phyloP scores from a whole-genome alignment of 345 rosid species.

The Populus euphratica region DNA sequence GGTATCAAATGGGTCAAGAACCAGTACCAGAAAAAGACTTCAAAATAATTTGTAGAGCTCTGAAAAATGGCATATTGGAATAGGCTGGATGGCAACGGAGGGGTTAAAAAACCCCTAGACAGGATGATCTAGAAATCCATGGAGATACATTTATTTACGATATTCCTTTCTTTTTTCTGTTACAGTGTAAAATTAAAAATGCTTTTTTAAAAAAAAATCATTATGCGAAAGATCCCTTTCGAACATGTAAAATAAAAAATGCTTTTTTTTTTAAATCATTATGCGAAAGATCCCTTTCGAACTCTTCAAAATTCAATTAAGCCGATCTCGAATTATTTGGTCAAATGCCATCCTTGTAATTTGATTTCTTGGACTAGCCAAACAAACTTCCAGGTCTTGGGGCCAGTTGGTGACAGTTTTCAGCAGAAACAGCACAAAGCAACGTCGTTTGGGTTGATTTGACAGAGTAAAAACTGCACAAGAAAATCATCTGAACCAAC shows the following conservation, averaged over 20 bases:
- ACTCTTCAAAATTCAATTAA: background rate
- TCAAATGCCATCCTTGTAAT: background rate
- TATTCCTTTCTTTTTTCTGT: background rate
- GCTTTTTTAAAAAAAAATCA: background rate
- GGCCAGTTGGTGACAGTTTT: background rate
- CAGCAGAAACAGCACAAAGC: background rate
- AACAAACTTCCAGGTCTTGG: background rate
- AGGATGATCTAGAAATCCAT: background rate
- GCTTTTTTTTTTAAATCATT: background rate
- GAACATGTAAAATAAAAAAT: background rate
- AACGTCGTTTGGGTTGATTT: background rate
- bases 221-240: background rate
- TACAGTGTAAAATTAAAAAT: background rate
- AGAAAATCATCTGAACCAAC: background rate
- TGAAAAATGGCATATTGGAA: background rate
- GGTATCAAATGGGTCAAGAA: constrained; percentile 29
- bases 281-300: background rate
- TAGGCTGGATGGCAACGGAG: background rate
- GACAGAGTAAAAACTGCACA: background rate
- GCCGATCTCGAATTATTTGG: background rate
- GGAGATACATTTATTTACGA: background rate
- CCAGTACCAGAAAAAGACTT: constrained; percentile 16
- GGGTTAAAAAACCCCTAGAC: background rate
- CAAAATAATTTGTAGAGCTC: background rate
- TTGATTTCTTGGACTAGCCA: background rate